Evolutionary conservation across 169 alveolate species (phyloP), one percentile per base, ranked within the genome.

Genomic region (Eimeria praecox): DNA sequence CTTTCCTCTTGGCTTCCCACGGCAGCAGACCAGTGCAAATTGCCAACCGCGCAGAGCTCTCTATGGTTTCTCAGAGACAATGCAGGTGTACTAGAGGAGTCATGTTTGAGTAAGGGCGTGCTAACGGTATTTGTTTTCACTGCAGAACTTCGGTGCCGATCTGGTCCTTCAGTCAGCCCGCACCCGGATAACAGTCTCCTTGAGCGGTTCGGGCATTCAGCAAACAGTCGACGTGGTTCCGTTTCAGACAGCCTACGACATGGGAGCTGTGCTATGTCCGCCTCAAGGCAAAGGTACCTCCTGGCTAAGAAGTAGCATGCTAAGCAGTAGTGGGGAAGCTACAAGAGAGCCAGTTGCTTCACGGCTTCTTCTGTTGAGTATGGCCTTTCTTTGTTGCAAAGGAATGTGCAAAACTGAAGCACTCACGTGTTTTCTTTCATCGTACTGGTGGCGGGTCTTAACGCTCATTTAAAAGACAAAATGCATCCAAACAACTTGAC

Each of bases 191-290:
- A 40, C 78, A 22, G 24, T 87, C 40, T 75, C 93, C 59, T 52
- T 87, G 82, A 87, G 83, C 46, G 93, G 93, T 18, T 38, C 54
- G 9, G 93, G 93, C 66, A 40, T 62, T 35, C 82, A 87, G 93
- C 93, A 62, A 24, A 87, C 93, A 27, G 83, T 87, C 16, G 93
- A 87, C 44, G 75, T 87, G 46, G 73, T 87, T 87, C 93, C 93
- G 38, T 87, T 46, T 27, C 80, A 38, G 82, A 33, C 64, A 3
- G 93, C 93, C 22, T 87, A 87, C 93, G 93, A 87, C 46, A 87
- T 87, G 93, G 93, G 93, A 24, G 93, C 93, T 30, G 78, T 87
- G 93, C 44, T 87, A 40, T 87, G 93, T 52, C 33, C 93, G 10
- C 38, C 82, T 46, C 93, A 87, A 52, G 82, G 54, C 82, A 87